Base-by-base conservation (phyloP, 441 rosid species). In the Dalechampia spathulata region DNA sequence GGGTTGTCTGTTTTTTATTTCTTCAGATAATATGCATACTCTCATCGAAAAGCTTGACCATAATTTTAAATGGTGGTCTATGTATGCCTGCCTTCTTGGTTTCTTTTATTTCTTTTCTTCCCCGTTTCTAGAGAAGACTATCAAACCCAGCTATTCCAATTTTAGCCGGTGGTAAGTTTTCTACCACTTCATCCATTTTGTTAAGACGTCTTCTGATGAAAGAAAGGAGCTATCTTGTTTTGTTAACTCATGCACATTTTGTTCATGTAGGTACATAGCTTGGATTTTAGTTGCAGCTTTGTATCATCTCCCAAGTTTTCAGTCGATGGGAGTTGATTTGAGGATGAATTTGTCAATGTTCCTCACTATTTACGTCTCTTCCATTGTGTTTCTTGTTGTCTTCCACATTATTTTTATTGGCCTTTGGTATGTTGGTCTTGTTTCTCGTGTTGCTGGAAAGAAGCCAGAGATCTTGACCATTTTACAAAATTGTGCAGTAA, bases 101-200 rank as follows among this genome's bases (percentile, higher is more conserved):
- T 93, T 93, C 81, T 93, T 93, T 83, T 93, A 93, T 71, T 90
- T 85, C 93, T 93, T 93, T 72, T 90, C 99, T 6, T 85, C 99
- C 46, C 99, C 99, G 5, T 92, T 92, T 74, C 64, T 92, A 16
- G 90, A 87, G 70, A 92, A 92, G 86, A 92, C 88, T 44, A 76
- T 92, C 63, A 86, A 79, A 72, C 98, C 98, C 22, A 92, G 87
- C 66, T 88, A 92, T 61, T 85, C 97, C 42, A 93, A 90, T 77
- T 93, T 93, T 74, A 89, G 99, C 72, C 69, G 96, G 49, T 93
- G 99, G 99, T 93, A 69, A 68, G 89, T 61, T 51, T 20, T 65
- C 59, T 65, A n/a, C n/a, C n/a, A 37, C 17, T 19, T 32, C 42
- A 15, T 32, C 28, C 5, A 16, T n/a, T 32, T 37, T 38, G 2